Percentiles rank a stretch among this genome's conserved stretches.
Conservation (phyloP, 2,329 filamentous ascomycete genomes). For the Parasarocladium wereldwijsianum region DNA sequence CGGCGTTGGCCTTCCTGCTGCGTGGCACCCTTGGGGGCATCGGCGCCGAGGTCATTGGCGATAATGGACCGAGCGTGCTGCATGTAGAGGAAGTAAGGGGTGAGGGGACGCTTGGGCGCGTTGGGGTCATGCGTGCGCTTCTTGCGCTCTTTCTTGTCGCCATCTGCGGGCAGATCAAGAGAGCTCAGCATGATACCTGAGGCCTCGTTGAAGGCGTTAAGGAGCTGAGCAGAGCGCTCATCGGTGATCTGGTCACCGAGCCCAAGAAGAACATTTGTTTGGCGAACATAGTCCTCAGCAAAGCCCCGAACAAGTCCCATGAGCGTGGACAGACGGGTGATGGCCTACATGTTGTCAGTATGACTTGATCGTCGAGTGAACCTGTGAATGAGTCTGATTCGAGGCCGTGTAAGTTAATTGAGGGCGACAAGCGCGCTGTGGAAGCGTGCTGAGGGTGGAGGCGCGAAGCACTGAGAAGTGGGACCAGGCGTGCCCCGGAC, state of each 20-base stretch:
- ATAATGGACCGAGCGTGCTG: slow-evolving; percentile 76
- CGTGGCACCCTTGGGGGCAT: slow-evolving; percentile 71
- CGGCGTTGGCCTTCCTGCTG: slow-evolving; percentile 75
- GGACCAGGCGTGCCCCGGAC: not conserved
- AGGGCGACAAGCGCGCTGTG: too few relatives aligned
- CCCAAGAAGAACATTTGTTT: slow-evolving; percentile 71
- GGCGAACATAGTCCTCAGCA: slow-evolving; percentile 71
- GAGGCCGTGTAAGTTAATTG: slow-evolving; percentile 2
- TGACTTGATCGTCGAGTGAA: not conserved
- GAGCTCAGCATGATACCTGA: slow-evolving; percentile 28
- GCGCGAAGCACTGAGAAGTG: not conserved
- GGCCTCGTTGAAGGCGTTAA: slow-evolving; percentile 38
- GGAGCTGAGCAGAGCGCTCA: slow-evolving; percentile 27
- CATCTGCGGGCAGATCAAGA: slow-evolving; percentile 26
- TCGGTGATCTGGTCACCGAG: slow-evolving; percentile 49
- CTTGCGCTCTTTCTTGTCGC: slow-evolving; percentile 74
- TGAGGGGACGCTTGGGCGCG: slow-evolving; percentile 84
- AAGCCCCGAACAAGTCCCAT: slow-evolving; percentile 67
- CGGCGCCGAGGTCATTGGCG: slow-evolving; percentile 59
- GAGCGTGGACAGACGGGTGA: slow-evolving; percentile 56
- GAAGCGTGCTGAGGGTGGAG: slow-evolving; percentile 1
- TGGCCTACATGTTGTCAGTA: slow-evolving; percentile 39
- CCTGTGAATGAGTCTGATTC: not conserved
- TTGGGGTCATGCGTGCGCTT: slow-evolving; percentile 80
- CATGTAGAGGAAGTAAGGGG: slow-evolving; percentile 91